phyloP scores from a whole-genome alignment of 2,329 filamentous ascomycete genomes.

The Penicillium sp. region DNA sequence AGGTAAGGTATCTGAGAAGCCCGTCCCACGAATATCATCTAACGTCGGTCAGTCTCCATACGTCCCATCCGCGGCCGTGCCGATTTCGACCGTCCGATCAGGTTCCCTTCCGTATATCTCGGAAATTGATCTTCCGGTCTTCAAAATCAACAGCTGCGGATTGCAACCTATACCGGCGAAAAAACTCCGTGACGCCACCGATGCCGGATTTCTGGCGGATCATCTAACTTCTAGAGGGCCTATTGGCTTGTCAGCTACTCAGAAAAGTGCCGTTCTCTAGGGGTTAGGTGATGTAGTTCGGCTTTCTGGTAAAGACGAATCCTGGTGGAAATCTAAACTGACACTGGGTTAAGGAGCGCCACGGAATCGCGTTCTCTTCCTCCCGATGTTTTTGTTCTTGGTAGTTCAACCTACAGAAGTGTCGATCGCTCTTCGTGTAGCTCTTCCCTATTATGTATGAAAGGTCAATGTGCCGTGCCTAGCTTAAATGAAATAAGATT shows the following conservation, averaged over 20 bases:
- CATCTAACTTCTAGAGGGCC: conserved; percentile 7
- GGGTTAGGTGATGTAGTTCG: neutral
- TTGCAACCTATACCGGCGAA: conserved; percentile 7
- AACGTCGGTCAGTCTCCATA: neutral
- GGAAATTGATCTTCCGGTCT: conserved; percentile 9
- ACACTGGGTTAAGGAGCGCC: too few species aligned
- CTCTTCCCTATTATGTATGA: too few species aligned
- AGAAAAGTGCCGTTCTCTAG: conserved; percentile 6
- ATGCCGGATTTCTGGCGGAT: conserved; percentile 5
- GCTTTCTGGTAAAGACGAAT: conserved; percentile 1
- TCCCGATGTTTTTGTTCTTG: too few species aligned
- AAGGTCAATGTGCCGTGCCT: too few species aligned
- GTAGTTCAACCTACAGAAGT: too few species aligned
- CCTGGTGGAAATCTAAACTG: too few species aligned
- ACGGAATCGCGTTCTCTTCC: too few species aligned
- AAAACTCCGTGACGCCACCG: conserved; percentile 6
- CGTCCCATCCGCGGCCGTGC: neutral
- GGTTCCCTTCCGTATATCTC: conserved; percentile 8
- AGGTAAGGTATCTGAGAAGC: neutral
- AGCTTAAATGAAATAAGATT: too few species aligned
- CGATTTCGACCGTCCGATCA: neutral
- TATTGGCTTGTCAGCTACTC: conserved; percentile 4
- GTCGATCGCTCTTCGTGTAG: too few species aligned
- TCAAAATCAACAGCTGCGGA: conserved; percentile 13
- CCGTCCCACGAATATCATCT: neutral